Percentiles rank a stretch among this genome's conserved stretches.
phyloP scores from a whole-genome alignment of 1,139 yeast genomes.

The Yarrowia galli region DNA sequence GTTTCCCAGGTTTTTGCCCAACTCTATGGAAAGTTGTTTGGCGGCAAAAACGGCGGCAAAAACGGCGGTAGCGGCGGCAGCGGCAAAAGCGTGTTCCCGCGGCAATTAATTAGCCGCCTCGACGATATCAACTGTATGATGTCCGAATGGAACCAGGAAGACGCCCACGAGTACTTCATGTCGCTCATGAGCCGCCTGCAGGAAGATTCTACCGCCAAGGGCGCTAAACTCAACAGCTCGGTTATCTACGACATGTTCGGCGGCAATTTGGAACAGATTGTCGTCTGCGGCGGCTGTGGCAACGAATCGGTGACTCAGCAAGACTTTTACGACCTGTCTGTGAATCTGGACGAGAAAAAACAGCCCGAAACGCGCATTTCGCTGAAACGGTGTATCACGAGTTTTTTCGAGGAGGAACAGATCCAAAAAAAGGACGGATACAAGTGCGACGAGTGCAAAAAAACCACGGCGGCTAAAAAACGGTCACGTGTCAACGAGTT shows the following conservation, averaged over 20 bases:
- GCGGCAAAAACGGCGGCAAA: too few species aligned
- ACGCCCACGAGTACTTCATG: constrained; percentile 96
- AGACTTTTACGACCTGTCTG: constrained; percentile 89
- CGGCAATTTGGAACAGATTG: constrained; percentile 82
- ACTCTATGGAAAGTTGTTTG: constrained; percentile 72
- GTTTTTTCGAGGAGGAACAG: constrained; percentile 81
- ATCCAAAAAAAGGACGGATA: constrained; percentile 69
- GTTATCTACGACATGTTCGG: constrained; percentile 93
- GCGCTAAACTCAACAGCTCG: constrained; percentile 78
- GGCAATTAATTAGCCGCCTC: constrained; percentile 70
- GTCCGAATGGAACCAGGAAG: constrained; percentile 98
- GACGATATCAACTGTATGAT: constrained; percentile 93
- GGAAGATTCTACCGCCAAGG: constrained; percentile 91
- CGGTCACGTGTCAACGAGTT: constrained; percentile 76
- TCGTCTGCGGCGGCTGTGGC: constrained; percentile 80
- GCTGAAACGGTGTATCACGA: constrained; percentile 74
- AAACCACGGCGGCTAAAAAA: constrained; percentile 78
- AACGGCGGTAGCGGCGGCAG: too few species aligned
- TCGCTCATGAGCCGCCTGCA: constrained; percentile 84
- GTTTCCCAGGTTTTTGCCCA: constrained; percentile 79
- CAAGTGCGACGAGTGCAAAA: constrained; percentile 85
- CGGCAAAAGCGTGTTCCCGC: constrained; percentile 64
- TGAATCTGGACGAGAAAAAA: constrained; percentile 60
- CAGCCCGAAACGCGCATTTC: constrained; percentile 58
- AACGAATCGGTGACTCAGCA: constrained; percentile 88